A percentile compares a stretch with the other conserved stretches of the same genome.
Conservation (phyloP, 2,329 filamentous ascomycete species). For the Fusarium ramigenum region DNA sequence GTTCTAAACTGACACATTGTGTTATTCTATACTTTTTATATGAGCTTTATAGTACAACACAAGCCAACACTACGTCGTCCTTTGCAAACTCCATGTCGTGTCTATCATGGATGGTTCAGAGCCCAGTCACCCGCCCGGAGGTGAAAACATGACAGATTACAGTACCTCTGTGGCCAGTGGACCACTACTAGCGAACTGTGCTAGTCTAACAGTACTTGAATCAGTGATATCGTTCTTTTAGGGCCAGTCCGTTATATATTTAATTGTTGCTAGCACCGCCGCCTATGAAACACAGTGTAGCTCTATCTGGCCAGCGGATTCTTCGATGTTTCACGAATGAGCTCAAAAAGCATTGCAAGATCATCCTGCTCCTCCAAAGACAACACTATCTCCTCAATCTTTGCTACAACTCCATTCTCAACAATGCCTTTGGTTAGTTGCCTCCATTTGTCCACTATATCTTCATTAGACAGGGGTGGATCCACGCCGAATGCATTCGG, state of each 20-base stretch:
- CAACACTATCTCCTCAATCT: not conserved
- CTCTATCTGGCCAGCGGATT: not conserved
- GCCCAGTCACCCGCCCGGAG: not conserved
- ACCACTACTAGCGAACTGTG: not conserved
- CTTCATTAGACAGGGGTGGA: not conserved
- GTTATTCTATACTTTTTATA: too few species aligned
- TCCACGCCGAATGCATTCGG: not conserved
- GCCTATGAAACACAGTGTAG: not conserved
- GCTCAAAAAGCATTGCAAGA: not conserved
- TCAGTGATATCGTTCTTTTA: not conserved
- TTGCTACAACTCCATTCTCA: not conserved
- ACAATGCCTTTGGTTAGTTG: not conserved
- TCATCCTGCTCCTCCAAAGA: not conserved
- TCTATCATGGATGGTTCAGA: not conserved
- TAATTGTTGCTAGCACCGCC: not conserved
- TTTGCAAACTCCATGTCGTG: not conserved
- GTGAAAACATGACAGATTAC: not conserved
- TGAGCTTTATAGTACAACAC: not conserved
- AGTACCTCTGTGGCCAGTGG: not conserved
- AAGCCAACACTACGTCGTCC: not conserved
- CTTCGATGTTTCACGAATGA: not conserved
- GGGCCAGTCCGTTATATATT: not conserved
- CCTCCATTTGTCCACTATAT: not conserved
- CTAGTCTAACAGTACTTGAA: not conserved
- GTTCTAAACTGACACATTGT: not conserved